Evolutionary conservation across 2,329 filamentous ascomycete species (phyloP).

Genomic region (Ascochyta clinopodiicola): DNA sequence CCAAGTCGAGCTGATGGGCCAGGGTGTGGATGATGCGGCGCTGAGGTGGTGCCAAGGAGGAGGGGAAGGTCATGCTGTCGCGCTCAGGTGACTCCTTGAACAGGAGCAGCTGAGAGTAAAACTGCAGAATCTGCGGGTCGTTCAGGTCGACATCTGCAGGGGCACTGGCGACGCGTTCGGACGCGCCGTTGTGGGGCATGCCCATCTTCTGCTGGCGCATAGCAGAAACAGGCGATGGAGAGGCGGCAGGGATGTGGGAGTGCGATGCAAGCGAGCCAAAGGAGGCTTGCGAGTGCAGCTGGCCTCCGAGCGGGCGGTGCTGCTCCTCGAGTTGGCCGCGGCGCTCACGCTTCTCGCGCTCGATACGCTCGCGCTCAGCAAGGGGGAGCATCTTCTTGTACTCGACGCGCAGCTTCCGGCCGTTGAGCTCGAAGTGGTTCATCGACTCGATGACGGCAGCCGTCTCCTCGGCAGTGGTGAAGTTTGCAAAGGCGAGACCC

Average conservation of each 20-base stretch:
- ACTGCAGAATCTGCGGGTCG: slow-evolving; percentile 83
- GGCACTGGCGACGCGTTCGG: slow-evolving; percentile 23
- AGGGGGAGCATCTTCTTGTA: slow-evolving; percentile 99
- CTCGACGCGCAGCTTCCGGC: slow-evolving; percentile 91
- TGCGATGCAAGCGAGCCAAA: slow-evolving; percentile 77
- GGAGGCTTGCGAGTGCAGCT: slow-evolving; percentile 83
- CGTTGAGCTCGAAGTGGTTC: slow-evolving; percentile 95
- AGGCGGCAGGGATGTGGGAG: slow-evolving; percentile 67
- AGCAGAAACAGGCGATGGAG: slow-evolving; percentile 71
- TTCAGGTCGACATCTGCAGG: slow-evolving; percentile 81
- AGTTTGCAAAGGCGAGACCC: slow-evolving; percentile 96
- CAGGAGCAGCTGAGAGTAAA: slow-evolving; percentile 86
- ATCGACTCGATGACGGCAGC: slow-evolving; percentile 89
- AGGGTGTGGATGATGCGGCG: slow-evolving; percentile 91
- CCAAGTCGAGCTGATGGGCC: slow-evolving; percentile 91
- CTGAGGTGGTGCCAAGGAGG: slow-evolving; percentile 80
- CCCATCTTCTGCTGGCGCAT: slow-evolving; percentile 54
- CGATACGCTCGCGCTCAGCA: slow-evolving; percentile 92
- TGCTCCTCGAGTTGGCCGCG: slow-evolving; percentile 97
- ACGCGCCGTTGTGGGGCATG: slow-evolving; percentile 34
- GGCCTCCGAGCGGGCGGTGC: slow-evolving; percentile 74
- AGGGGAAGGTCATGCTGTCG: slow-evolving; percentile 84
- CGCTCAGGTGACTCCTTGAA: slow-evolving; percentile 82
- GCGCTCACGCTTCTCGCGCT: slow-evolving; percentile 94
- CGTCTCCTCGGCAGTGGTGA: slow-evolving; percentile 93